Evolutionary conservation across 208 protist species (phyloP), one percentile per base, ranked within the genome.

Genomic region (Acanthamoeba royreba): DNA sequence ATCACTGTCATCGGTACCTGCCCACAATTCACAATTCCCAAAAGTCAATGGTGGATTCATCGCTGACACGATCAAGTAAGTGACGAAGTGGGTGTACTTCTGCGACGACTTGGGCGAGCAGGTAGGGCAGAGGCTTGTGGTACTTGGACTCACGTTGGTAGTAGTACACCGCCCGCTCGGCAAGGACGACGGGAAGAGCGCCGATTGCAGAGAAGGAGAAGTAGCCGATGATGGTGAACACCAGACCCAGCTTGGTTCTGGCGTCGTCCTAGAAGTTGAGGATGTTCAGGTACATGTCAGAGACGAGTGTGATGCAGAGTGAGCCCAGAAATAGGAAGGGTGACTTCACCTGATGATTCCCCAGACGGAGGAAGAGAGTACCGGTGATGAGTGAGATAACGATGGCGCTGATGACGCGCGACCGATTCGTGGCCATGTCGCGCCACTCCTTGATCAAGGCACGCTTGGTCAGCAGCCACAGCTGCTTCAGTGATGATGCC

Each of bases 151-250:
- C 74, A 63, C 58, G 45, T 52, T 93, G 90, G 31, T 38, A 43
- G 66, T 93, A 93, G 52, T 86, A 93, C 25, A 93, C 90, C n/a
- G 46, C 66, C 25, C 90, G 38, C 22, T 86, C 90, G n/a, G 40
- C 25, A 11, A 92, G 42, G 15, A 52, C 46, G 4, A 35, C 46
- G 19, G 86, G 86, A 11, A 92, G n/a, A 2, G 86, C 58, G 33
- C 31, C 45, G 43, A 43, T 58, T 19, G 86, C 52, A 8, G 47
- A 53, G 53, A 88, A 88, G 81, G 47, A 53, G 47, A 53, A 88
- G 47, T 61, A 88, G 31, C 47, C 81, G 46, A 88, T 66, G 35
- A 88, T 42, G 46, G 43, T 47, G 38, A 88, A 88, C 46, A 88
- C 31, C 35, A 88, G 53, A 61, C 81, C 81, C 81, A 88, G 81